Evolutionary conservation across 2,329 filamentous ascomycete species (phyloP), one percentile per base, ranked within the genome.

Genomic region (Myriosclerotinia duriaeana): DNA sequence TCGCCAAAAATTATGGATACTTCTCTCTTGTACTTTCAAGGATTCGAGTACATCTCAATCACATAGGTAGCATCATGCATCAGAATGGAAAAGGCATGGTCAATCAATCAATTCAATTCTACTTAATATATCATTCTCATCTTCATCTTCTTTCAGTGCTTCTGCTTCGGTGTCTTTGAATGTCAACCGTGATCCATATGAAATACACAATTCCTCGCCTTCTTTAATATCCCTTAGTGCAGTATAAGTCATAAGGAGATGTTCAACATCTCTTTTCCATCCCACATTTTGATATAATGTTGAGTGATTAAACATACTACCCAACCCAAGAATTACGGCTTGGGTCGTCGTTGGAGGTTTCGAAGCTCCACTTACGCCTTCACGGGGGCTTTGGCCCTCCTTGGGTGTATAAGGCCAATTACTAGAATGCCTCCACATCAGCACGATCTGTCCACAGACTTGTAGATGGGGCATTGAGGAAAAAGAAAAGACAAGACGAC

Each of bases 251-350:
- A 86, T 78, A 0, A 83, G 69, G 17, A 78, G 72, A 2, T 77
- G 78, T 3, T 77, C 72, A 2, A 83, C 55, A 73, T 86, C 80
- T 30, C 83, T 77, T 69, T 79, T 78, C 84, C 84, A 86, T 3
- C 80, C 83, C 5, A 86, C 81, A 71, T 87, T 87, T 70, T 86
- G 84, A 38, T 79, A 69, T 14, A 76, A 71, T 0, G 74, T 76
- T 3, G 82, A 84, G 70, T 87, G 84, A 67, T 87, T 86, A 77
- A 86, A 86, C 82, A 86, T 84, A 65, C 79, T 82, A 20, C 84
- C 84, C 0, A 87, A 76, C 3, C 84, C 84, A 48, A 86, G 78
- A 40, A 85, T 78, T 2, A 86, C 75, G 12, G 61, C 61, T 46
- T 64, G 61, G 20, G 52, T 64, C 11, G 26, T 64, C 5, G 22